A percentile compares a stretch with the other conserved stretches of the same genome.
Conservation (phyloP, 345 rosid genomes). For the Clausena lansium region DNA sequence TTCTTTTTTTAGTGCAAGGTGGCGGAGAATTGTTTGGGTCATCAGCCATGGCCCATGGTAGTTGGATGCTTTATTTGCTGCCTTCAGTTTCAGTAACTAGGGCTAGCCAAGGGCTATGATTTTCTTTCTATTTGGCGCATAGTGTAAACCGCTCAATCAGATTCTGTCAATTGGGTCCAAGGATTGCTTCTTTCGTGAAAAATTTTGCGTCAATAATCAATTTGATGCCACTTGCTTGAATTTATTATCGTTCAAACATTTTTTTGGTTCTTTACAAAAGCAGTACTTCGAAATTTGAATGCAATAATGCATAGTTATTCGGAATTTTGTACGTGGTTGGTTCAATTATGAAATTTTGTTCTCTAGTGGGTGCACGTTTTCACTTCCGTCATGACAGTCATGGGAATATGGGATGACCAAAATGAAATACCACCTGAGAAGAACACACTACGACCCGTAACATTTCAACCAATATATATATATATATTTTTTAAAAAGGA, state of each 20-base stretch:
- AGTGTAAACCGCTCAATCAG: not conserved
- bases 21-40: not conserved
- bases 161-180: not conserved
- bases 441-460: too few relatives aligned
- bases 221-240: not conserved
- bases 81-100: not conserved
- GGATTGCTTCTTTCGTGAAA: not conserved
- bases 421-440: not conserved
- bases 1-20: not conserved
- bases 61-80: not conserved
- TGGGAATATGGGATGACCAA: not conserved
- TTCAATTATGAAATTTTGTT: not conserved
- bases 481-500: too few relatives aligned
- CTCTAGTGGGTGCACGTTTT: not conserved
- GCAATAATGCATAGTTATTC: not conserved
- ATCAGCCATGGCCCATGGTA: not conserved
- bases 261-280: too few relatives aligned
- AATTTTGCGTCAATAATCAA: not conserved
- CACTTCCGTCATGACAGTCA: not conserved
- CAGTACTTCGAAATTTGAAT: not conserved
- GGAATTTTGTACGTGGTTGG: not conserved
- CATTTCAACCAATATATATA: too few relatives aligned
- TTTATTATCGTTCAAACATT: not conserved
- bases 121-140: not conserved
- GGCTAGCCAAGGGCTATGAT: not conserved